Evolutionary conservation across 768 basidiomycete species (phyloP), one percentile per base, ranked within the genome.

Genomic region (Lactarius tabidus): DNA sequence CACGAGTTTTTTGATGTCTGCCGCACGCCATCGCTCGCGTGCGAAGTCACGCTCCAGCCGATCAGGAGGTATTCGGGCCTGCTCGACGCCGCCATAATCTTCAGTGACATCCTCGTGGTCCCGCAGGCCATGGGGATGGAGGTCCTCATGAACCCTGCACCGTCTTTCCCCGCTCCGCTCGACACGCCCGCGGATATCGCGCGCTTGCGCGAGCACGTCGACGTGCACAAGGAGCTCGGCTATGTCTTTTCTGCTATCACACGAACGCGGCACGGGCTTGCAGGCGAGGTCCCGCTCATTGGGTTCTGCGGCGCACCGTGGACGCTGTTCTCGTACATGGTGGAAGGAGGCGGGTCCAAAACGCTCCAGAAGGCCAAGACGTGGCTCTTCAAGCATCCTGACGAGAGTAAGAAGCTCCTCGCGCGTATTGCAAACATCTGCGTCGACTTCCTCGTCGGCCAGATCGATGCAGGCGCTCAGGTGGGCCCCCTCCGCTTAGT

Each of bases 311-410:
- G 96, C 45, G 95, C 94, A 0, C 97, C 97, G 1, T 98, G 97
- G 97, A 99, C 97, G 4, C 84, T 98, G 59, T 95, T 99, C 78
- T 86, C 89, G 26, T 99, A 98, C 75, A 99, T 99, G 97, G 84
- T 97, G 71, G 97, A 98, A 75, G 97, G 97, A 9, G 96, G 95
- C 6, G 90, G 90, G 10, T 91, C 85, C 75, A 95, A 94, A 77
- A 91, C 91, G 17, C 85, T 92, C 70, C 89, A 91, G 67, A 95
- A 95, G 76, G 85, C 86, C 39, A 99, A 99, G 78, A 86, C 89
- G 0, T 99, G 97, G 96, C 74, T 98, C 7, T 98, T 93, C 81
- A 89, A 87, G 72, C 85, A 93, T 73, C 95, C 95, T 1, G 84
- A 89, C 67, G 88, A 90, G 76, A 91, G 91, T 54, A 88, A 89